Percentiles rank a stretch among this genome's conserved stretches.
These are phyloP conservation scores for Plectranthus barbatus DNA, from an alignment of 257 asterid species.

Conservation along the genomic window DNA sequence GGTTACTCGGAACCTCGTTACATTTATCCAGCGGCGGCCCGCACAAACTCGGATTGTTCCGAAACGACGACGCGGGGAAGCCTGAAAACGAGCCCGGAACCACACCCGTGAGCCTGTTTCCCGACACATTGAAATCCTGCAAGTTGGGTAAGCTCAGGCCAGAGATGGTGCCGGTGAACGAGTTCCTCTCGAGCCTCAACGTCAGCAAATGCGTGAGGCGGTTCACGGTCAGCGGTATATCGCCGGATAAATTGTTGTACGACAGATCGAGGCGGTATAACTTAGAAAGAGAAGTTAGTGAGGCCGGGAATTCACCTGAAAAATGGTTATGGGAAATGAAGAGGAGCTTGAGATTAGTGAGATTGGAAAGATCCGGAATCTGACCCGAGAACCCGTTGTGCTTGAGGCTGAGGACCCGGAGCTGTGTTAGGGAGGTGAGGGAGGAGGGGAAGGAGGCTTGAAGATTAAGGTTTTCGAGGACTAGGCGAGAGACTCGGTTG, in stretches of 20 bases:
- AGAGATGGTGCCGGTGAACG: conserved; percentile 51
- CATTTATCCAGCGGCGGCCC: conserved; percentile 65
- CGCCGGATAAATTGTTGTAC: conserved; percentile 52
- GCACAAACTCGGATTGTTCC: conserved; percentile 36
- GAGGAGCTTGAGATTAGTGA: conserved; percentile 44
- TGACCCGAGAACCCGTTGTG: conserved; percentile 49
- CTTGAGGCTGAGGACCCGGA: conserved; percentile 70
- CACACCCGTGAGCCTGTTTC: conserved; percentile 42
- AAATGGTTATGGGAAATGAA: conserved; percentile 56
- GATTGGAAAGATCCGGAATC: conserved; percentile 63
- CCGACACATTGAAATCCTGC: conserved; percentile 74
- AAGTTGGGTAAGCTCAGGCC: conserved; percentile 38
- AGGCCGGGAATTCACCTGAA: conserved; percentile 53
- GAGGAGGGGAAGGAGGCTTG: conserved; percentile 34
- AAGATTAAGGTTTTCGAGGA: conserved; percentile 51
- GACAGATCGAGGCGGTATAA: conserved; percentile 82
- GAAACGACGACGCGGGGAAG: conserved; percentile 56
- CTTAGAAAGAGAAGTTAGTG: conserved; percentile 27
- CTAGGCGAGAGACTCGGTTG: conserved; percentile 58
- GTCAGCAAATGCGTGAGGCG: conserved; percentile 54
- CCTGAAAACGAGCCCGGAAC: conserved; percentile 51
- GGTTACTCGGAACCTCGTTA: conserved; percentile 12
- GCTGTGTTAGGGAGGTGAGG: conserved; percentile 40
- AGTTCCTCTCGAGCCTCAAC: conserved; percentile 51
- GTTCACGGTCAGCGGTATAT: conserved; percentile 32